These are phyloP conservation scores for Suhomyces guaymorum DNA, from an alignment of 1,139 yeast genomes.

Conservation along the genomic window DNA sequence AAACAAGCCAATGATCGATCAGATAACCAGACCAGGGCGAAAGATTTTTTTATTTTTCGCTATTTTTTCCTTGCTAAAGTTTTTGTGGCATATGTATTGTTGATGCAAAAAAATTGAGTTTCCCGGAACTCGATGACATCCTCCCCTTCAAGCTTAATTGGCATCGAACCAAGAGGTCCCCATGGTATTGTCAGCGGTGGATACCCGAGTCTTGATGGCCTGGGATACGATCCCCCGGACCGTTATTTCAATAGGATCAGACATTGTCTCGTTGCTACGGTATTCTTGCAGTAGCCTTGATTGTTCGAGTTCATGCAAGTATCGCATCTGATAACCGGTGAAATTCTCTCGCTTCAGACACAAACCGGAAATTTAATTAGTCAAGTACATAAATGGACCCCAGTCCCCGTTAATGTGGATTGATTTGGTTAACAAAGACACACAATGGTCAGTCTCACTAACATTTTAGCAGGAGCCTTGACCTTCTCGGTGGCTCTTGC, in stretches of 20 bases:
- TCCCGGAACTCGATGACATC: no score
- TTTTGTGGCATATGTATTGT: not conserved
- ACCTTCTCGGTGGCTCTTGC: constrained; percentile 6
- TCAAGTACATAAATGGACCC: not conserved
- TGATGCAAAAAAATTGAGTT: no score
- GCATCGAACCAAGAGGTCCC: not conserved
- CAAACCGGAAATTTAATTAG: not conserved
- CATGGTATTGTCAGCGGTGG: no score
- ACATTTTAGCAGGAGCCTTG: constrained; percentile 4
- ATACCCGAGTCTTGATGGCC: no score
- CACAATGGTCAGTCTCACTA: constrained; percentile 7
- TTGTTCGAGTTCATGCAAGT: not conserved
- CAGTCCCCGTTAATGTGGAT: not conserved
- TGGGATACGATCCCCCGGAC: no score
- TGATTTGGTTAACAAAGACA: constrained; percentile 1
- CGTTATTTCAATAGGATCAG: no score
- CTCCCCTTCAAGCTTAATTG: no score
- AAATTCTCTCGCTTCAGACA: constrained; percentile 4
- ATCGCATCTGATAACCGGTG: constrained; percentile 7
- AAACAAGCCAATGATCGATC: constrained; percentile 14
- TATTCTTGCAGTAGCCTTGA: not conserved
- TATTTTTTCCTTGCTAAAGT: constrained; percentile 1
- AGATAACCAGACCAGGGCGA: constrained; percentile 11
- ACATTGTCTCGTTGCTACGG: not conserved
- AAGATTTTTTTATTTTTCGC: no score